A percentile compares a stretch with the other conserved stretches of the same genome.
Conservation (phyloP, 371 early-diverging fungal genomes). For the Rhizopus sp. region DNA sequence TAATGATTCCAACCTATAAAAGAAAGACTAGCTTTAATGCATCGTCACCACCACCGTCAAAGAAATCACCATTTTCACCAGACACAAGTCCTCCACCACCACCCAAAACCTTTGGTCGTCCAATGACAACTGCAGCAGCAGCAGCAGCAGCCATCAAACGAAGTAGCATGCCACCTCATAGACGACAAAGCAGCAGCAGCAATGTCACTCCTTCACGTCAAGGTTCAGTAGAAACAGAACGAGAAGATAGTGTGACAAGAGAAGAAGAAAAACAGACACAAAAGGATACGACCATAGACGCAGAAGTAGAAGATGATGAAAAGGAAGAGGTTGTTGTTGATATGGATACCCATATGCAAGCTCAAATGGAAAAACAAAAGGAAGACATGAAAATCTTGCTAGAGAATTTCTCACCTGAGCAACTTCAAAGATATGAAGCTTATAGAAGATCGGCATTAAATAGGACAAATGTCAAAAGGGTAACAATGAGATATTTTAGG, state of each 20-base stretch:
- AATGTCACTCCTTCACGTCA: constrained; percentile 34
- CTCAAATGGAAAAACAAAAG: constrained; percentile 51
- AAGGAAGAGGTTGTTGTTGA: constrained; percentile 43
- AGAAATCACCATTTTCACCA: constrained; percentile 31
- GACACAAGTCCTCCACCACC: constrained; percentile 27
- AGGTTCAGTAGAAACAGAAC: constrained; percentile 47
- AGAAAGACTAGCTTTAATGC: constrained; percentile 22
- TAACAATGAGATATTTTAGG: constrained; percentile 27
- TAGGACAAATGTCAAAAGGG: constrained; percentile 83
- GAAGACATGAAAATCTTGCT: constrained; percentile 67
- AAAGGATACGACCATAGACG: constrained; percentile 29
- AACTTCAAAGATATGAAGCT: constrained; percentile 86
- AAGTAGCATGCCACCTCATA: constrained; percentile 12
- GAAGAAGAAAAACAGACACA: constrained; percentile 29
- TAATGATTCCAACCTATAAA: constrained; percentile 21
- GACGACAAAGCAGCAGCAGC: constrained; percentile 25
- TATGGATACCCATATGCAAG: constrained; percentile 48
- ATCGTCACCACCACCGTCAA: constrained; percentile 24
- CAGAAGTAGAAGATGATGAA: constrained; percentile 48
- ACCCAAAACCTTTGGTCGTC: constrained; percentile 22
- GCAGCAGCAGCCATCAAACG: constrained; percentile 44
- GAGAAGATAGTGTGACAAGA: constrained; percentile 34
- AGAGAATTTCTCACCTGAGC: constrained; percentile 80
- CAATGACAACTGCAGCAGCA: constrained; percentile 40
- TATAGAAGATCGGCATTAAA: constrained; percentile 88